phyloP scores from a whole-genome alignment of 495 filamentous ascomycete genomes.

The Ramalina intermedia region DNA sequence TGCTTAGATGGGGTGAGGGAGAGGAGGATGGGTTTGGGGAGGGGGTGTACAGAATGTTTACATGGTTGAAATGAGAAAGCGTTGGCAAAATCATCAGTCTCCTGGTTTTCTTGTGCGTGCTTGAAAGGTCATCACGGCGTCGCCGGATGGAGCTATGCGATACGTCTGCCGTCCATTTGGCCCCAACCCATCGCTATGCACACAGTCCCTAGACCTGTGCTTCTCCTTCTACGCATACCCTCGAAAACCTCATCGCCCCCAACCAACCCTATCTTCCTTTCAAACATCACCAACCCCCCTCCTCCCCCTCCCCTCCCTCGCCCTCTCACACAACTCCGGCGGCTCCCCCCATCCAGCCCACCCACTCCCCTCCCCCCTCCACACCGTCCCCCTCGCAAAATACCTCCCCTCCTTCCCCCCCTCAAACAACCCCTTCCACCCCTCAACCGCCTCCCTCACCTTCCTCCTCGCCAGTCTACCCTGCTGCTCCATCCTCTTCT shows the following conservation, averaged over 20 bases:
- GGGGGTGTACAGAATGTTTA: too few relatives aligned
- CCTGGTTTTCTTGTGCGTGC: too few relatives aligned
- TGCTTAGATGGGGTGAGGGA: constrained; percentile 15
- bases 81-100: too few relatives aligned
- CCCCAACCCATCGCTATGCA: too few relatives aligned
- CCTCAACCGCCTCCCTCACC: constrained; percentile 28
- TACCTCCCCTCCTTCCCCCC: constrained; percentile 54
- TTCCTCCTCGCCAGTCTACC: constrained; percentile 27
- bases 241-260: background rate
- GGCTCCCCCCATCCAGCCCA: constrained; percentile 20
- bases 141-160: too few relatives aligned
- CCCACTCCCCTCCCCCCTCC: constrained; percentile 18
- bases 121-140: too few relatives aligned
- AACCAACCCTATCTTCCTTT: background rate
- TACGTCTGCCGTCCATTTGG: too few relatives aligned
- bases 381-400: constrained; percentile 53
- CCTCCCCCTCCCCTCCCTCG: constrained; percentile 13
- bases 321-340: constrained; percentile 23
- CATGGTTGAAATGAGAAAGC: too few relatives aligned
- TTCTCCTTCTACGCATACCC: background rate
- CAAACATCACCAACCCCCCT: constrained; percentile 13
- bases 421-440: constrained; percentile 52
- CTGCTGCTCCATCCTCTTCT: constrained; percentile 29
- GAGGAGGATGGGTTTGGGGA: constrained; percentile 5
- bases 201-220: too few relatives aligned